Percentiles rank a stretch among this genome's conserved stretches.
Conservation (phyloP, 768 basidiomycete genomes). For the Amanita muscaria region DNA sequence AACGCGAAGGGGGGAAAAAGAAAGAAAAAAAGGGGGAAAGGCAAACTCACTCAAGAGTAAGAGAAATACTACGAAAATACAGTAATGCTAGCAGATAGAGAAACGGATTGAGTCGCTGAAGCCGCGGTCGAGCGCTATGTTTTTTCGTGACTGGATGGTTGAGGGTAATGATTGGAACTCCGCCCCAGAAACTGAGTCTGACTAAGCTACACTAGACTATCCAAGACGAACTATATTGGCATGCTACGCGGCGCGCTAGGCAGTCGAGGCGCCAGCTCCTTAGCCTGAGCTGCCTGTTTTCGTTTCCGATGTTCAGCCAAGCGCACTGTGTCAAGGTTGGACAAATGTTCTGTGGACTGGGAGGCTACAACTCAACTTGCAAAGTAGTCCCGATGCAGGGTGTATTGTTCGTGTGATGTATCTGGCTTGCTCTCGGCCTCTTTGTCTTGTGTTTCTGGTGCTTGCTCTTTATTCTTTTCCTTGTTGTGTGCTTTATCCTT, state of each 20-base stretch:
- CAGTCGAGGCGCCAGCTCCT: conserved; percentile 61
- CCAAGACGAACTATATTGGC: conserved; percentile 10
- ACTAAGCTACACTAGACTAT: neutral
- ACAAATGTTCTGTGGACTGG: conserved; percentile 4
- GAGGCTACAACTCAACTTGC: conserved; percentile 28
- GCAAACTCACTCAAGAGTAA: conserved; percentile 10
- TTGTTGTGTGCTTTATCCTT: conserved; percentile 20
- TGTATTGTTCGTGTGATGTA: conserved; percentile 59
- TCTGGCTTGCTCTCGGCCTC: conserved; percentile 22
- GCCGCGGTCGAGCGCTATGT: neutral
- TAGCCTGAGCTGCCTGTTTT: conserved; percentile 56
- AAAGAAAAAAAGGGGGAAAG: neutral
- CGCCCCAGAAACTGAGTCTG: conserved; percentile 9
- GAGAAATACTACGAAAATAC: conserved; percentile 4
- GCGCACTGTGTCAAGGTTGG: conserved; percentile 40
- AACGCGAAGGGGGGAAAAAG: neutral
- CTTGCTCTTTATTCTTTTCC: conserved; percentile 20
- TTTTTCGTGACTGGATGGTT: conserved; percentile 2
- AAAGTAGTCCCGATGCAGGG: conserved; percentile 79
- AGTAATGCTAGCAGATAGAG: conserved; percentile 1
- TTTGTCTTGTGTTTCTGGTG: conserved; percentile 22
- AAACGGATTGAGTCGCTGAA: conserved; percentile 1
- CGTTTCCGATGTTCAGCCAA: conserved; percentile 65
- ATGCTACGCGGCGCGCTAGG: conserved; percentile 48
- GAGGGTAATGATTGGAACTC: conserved; percentile 19